Percentiles rank a stretch among this genome's conserved stretches.
These are phyloP conservation scores for Heritiera littoralis DNA, from an alignment of 345 rosid species.

Conservation along the genomic window DNA sequence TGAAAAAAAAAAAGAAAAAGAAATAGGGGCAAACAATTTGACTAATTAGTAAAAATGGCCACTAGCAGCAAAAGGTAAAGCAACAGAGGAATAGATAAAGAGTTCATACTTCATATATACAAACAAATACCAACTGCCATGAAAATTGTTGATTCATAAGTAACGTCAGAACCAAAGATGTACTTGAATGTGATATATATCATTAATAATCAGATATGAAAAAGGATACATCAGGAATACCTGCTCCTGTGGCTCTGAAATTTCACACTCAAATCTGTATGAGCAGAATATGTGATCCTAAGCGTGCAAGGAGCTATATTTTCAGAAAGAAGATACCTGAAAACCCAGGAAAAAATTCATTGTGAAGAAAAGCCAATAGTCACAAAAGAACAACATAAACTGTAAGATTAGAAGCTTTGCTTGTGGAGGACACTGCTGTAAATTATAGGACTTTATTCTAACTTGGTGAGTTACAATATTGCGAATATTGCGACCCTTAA, in stretches of 20 bases:
- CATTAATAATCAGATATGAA: slow-evolving; percentile 7
- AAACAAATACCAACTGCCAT: neutral
- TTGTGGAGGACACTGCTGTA: slow-evolving; percentile 1
- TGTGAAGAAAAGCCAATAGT: neutral
- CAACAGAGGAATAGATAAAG: neutral
- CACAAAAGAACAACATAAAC: neutral
- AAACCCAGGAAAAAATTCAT: slow-evolving; percentile 19
- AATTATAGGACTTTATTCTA: slow-evolving; percentile 5
- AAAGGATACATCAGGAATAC: slow-evolving; percentile 35
- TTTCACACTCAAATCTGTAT: slow-evolving; percentile 96
- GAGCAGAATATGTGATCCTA: slow-evolving; percentile 96
- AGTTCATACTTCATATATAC: neutral
- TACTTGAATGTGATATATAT: neutral
- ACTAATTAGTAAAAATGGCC: slow-evolving; percentile 11
- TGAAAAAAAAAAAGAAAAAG: slow-evolving; percentile 24
- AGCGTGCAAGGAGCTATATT: slow-evolving; percentile 73
- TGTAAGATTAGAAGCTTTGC: neutral
- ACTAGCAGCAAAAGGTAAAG: neutral
- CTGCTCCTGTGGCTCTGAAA: slow-evolving; percentile 98
- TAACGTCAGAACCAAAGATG: neutral
- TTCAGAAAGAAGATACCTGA: slow-evolving; percentile 88
- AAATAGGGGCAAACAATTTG: neutral
- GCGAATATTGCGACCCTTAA: neutral
- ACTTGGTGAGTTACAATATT: neutral
- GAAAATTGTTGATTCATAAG: neutral